Evolutionary conservation across 768 basidiomycete species (phyloP).

Genomic region (Podaxis sp.): DNA sequence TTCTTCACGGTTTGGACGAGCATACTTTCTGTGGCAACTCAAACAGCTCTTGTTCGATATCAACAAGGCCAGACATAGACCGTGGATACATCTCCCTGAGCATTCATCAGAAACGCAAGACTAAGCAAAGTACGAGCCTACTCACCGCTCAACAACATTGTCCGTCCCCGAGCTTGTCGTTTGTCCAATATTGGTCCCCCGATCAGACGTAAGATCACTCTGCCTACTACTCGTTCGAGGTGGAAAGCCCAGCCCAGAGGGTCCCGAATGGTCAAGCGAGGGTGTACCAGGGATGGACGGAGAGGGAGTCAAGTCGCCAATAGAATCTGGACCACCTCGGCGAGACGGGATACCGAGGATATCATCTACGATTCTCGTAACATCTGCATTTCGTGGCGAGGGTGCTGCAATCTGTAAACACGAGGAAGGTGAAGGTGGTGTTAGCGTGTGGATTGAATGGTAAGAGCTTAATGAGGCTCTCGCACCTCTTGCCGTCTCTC

Average conservation of each 20-base stretch:
- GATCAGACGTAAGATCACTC: conserved; percentile 59
- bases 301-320: conserved; percentile 64
- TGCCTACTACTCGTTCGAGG: conserved; percentile 64
- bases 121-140: conserved; percentile 13
- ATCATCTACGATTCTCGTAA: conserved; percentile 70
- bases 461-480: background rate
- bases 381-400: conserved; percentile 45
- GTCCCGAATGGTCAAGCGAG: conserved; percentile 35
- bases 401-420: conserved; percentile 22
- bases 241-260: conserved; percentile 36
- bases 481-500: conserved; percentile 41
- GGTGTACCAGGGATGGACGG: conserved; percentile 76
- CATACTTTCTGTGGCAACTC: conserved; percentile 84
- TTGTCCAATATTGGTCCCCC: conserved; percentile 33
- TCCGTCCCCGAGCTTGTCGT: conserved; percentile 54
- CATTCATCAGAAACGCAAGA: background rate
- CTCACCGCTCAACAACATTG: conserved; percentile 68
- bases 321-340: conserved; percentile 43
- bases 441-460: background rate
- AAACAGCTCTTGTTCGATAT: conserved; percentile 87
- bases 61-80: conserved; percentile 75
- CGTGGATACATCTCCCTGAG: conserved; percentile 61
- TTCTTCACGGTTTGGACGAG: background rate
- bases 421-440: background rate
- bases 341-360: conserved; percentile 45